Base-by-base conservation (phyloP, 2,329 filamentous ascomycete genomes). In the Aurifilum marmelostoma region DNA sequence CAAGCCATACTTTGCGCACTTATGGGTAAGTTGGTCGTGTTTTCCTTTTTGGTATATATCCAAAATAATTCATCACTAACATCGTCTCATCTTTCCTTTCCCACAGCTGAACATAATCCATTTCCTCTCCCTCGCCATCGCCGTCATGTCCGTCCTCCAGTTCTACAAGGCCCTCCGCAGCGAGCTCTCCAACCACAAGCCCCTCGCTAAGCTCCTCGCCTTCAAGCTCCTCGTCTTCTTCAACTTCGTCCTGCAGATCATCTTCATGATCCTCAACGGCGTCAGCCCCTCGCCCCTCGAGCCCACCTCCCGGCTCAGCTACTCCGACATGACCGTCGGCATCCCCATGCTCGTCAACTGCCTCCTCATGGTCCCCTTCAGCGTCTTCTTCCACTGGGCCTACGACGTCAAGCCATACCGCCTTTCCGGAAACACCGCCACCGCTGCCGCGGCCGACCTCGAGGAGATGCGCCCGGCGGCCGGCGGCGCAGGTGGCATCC, bases 171-270 rank as follows among this genome's bases (percentile, higher is more conserved):
- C 69, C 1, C 68, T 77, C n/a, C 77, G 76, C 50, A 32, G 65
- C 2, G 64, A 76, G 34, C 71, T 79, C 37, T 66, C 71, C n/a
- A 72, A 73, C 21, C 73, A 77, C 71, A 72, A 75, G 56, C 74
- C 77, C 14, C 56, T 79, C 9, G 59, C 70, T 11, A 80, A 80
- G 59, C 72, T 80, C 1, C 47, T 77, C 18, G 75, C 76, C 2
- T 78, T 79, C 72, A 80, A 79, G 67, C 67, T 78, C 9, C 75
- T 80, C 27, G 74, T 80, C 34, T 74, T 75, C 50, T 58, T 79
- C 12, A 72, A 70, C 3, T 76, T 78, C 32, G 5, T 78, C 37
- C 24, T 41, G 50, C 21, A 64, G 37, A 39, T 69, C 64, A 50
- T 60, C 47, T 67, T 69, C 64, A 75, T 70, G 74, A 71, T 76